Evolutionary conservation across 352 stramenopile species (phyloP), one percentile per base, ranked within the genome.

Genomic region (Globisporangium middletonii): DNA sequence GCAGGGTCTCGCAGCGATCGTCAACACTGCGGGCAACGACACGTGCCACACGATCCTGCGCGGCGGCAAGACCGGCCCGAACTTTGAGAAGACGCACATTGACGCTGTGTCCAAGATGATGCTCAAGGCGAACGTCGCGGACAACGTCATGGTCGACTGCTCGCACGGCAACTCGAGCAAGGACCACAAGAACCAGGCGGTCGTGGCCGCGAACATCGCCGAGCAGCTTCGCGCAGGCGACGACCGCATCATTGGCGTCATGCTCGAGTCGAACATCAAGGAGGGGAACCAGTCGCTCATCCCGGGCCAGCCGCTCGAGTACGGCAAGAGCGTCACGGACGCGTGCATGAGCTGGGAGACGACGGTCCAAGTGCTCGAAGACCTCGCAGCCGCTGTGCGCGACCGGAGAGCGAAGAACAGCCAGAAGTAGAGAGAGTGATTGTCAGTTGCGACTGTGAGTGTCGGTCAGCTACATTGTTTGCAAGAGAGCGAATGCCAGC

Each of bases 131-230:
- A 89, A 91, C 38, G 47, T 92, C 45, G 63, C 77, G 54, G 75
- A 91, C 68, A 92, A 93, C 63, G 64, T 96, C 48, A 96, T 96
- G 87, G 71, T 96, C 33, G 87, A 96, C 79, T 96, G 85, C 72
- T 94, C 83, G 68, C 87, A 96, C 67, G 86, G 87, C 61, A 96
- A 96, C 78, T 93, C 83, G 64, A 80, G 76, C 66, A 96, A 95
- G 75, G 79, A 93, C 64, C 79, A 91, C 75, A 86, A 83, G 60
- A 96, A 96, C 67, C 87, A 96, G 63, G 75, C 80, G 27, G 61
- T 74, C 27, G 86, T 95, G 42, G 82, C 84, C 0, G 75, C 71
- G 16, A 74, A 91, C 55, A 76, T 96, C 41, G 83, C 59, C 12
- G 53, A 77, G 63, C 86, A 95, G 69, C 69, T 96, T 28, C 74